phyloP scores from a whole-genome alignment of 1,139 yeast species.

The Saccharomyces hybrid region DNA sequence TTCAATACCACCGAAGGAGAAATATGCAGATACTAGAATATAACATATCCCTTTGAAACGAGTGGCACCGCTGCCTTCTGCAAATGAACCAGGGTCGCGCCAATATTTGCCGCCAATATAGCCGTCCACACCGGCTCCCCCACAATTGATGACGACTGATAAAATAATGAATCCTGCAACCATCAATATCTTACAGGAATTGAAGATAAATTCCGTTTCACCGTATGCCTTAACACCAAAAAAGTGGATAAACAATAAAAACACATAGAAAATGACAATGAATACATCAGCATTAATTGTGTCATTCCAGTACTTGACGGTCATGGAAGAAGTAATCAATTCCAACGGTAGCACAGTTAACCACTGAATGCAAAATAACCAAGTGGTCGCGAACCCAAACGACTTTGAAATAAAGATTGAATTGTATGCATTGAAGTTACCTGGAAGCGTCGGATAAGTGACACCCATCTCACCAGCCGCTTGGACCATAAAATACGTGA shows the following conservation, averaged over 20 bases:
- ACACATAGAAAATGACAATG: conserved; percentile 50
- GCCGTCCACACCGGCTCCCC: conserved; percentile 55
- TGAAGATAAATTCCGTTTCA: conserved; percentile 58
- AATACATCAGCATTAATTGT: conserved; percentile 55
- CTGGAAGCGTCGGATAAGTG: conserved; percentile 63
- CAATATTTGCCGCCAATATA: conserved; percentile 57
- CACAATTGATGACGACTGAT: conserved; percentile 51
- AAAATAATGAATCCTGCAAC: conserved; percentile 56
- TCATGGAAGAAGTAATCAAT: conserved; percentile 66
- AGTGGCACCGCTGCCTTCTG: conserved; percentile 13
- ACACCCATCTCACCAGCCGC: conserved; percentile 79
- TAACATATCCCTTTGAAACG: conserved; percentile 71
- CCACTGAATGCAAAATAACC: conserved; percentile 80
- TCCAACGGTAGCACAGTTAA: conserved; percentile 69
- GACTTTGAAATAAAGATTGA: conserved; percentile 59
- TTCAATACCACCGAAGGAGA: conserved; percentile 79
- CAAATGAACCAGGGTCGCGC: conserved; percentile 51
- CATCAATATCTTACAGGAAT: conserved; percentile 50
- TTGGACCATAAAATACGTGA: conserved; percentile 66
- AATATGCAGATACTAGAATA: conserved; percentile 75
- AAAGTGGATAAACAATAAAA: conserved; percentile 47
- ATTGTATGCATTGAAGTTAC: conserved; percentile 66
- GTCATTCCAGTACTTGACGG: conserved; percentile 58
- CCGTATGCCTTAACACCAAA: conserved; percentile 68
- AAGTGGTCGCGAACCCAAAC: conserved; percentile 73